Conservation (phyloP, 1,284 basidiomycete species). For the Meripilus lineatus region DNA sequence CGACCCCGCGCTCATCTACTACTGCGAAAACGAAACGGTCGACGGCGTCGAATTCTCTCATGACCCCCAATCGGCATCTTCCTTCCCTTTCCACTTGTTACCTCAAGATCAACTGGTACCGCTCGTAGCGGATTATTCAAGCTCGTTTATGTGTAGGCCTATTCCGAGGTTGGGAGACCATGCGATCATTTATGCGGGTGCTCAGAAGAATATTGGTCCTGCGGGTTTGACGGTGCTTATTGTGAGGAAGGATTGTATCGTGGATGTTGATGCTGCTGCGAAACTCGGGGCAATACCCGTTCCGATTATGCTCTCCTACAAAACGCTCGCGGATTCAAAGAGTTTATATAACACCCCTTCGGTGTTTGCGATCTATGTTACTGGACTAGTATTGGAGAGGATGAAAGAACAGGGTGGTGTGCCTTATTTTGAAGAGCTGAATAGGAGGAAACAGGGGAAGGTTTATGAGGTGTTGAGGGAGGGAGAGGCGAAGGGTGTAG, state of each 20-base stretch:
- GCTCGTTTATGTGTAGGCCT: constrained; percentile 95
- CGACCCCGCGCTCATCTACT: constrained; percentile 89
- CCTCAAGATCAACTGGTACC: constrained; percentile 55
- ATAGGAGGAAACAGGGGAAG: constrained; percentile 68
- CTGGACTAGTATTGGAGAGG: constrained; percentile 80
- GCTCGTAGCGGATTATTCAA: constrained; percentile 94
- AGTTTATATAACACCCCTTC: constrained; percentile 96
- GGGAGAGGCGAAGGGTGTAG: constrained; percentile 66
- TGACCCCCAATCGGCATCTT: constrained; percentile 43
- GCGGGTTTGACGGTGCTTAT: constrained; percentile 92
- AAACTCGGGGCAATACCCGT: constrained; percentile 72
- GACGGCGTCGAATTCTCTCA: constrained; percentile 90
- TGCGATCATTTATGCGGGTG: constrained; percentile 94
- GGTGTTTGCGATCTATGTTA: constrained; percentile 90
- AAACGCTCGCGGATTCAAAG: constrained; percentile 73
- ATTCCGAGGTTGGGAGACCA: constrained; percentile 86
- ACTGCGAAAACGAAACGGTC: constrained; percentile 99
- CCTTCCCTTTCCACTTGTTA: constrained; percentile 86
- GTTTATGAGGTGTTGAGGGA: constrained; percentile 70
- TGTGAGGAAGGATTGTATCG: constrained; percentile 88
- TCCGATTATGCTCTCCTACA: constrained; percentile 83
- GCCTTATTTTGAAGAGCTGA: constrained; percentile 60
- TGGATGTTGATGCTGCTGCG: constrained; percentile 80
- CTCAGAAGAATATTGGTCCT: constrained; percentile 99
- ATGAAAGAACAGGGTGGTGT: constrained; percentile 72